phyloP scores from a whole-genome alignment of 345 rosid genomes.

The Barbarea vulgaris region DNA sequence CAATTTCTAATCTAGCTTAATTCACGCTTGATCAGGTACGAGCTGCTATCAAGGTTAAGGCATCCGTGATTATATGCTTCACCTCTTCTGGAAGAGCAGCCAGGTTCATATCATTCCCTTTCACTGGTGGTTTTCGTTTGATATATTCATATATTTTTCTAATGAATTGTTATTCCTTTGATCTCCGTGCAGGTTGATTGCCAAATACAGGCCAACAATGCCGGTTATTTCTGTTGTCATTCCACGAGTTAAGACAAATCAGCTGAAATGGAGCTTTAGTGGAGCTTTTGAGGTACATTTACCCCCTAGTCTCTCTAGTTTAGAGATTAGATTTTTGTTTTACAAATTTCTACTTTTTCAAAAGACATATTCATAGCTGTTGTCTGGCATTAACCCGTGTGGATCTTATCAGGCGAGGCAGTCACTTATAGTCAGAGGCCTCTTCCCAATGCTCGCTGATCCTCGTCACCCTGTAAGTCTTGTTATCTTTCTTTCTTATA shows the following conservation, averaged over 20 bases:
- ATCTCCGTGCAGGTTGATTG: constrained; percentile 74
- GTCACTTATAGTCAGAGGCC: constrained; percentile 84
- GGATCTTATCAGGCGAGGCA: constrained; percentile 69
- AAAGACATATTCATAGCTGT: neutral
- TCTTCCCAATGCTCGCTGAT: constrained; percentile 93
- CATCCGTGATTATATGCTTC: constrained; percentile 94
- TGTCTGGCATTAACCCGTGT: constrained; percentile 10
- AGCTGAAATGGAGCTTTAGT: constrained; percentile 94
- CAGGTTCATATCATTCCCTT: constrained; percentile 51
- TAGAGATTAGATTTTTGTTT: neutral
- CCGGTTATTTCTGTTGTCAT: constrained; percentile 97
- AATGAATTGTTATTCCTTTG: neutral
- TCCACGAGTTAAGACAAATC: constrained; percentile 96
- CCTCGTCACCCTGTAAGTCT: constrained; percentile 82
- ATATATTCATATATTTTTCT: neutral
- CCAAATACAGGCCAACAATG: constrained; percentile 98
- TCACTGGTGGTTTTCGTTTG: neutral
- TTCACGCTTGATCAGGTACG: constrained; percentile 60
- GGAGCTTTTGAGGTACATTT: constrained; percentile 91
- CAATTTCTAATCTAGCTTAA: constrained; percentile 12
- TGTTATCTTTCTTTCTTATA: neutral
- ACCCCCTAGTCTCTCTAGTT: neutral
- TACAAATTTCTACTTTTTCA: neutral
- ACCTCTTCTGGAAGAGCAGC: constrained; percentile 99
- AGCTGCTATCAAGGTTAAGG: constrained; percentile 98